phyloP scores from a whole-genome alignment of 371 early-diverging fungal species.

The Pancytospora philotis region DNA sequence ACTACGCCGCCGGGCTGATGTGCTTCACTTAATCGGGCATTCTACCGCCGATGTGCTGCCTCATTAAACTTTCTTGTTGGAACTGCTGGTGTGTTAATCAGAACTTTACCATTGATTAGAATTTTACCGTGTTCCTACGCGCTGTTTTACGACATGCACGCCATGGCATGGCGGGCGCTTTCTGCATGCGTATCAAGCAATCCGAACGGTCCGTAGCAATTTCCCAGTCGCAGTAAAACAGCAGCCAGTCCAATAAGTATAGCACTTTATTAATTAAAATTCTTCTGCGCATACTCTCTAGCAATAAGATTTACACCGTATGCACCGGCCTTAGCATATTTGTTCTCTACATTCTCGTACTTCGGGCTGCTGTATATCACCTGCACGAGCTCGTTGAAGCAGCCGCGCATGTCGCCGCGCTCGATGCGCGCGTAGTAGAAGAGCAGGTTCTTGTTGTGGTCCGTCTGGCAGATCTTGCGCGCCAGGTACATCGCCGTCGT shows the following conservation, averaged over 20 bases:
- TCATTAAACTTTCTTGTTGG: too few species aligned
- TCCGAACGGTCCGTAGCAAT: too few species aligned
- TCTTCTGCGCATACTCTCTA: slow-evolving; percentile 34
- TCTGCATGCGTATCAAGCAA: too few species aligned
- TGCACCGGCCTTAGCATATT: slow-evolving; percentile 27
- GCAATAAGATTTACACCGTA: slow-evolving; percentile 13
- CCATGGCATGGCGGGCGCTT: too few species aligned
- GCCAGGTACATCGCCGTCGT: slow-evolving; percentile 75
- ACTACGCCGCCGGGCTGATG: slow-evolving; percentile 43
- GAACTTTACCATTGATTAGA: too few species aligned
- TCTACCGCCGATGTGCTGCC: neutral
- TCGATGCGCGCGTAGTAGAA: slow-evolving; percentile 28
- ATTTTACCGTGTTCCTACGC: too few species aligned
- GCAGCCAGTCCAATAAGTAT: too few species aligned
- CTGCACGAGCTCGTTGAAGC: slow-evolving; percentile 27
- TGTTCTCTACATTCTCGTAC: slow-evolving; percentile 41
- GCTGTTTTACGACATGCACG: too few species aligned
- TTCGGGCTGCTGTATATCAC: slow-evolving; percentile 16
- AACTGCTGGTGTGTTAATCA: too few species aligned
- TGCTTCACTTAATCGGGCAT: neutral
- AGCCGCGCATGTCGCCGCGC: slow-evolving; percentile 34
- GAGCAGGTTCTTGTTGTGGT: slow-evolving; percentile 56
- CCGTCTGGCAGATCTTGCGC: slow-evolving; percentile 68
- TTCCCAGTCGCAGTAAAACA: too few species aligned
- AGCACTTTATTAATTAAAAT: slow-evolving; percentile 42